phyloP scores from a whole-genome alignment of 768 basidiomycete genomes.

The Boletus sensibilis region DNA sequence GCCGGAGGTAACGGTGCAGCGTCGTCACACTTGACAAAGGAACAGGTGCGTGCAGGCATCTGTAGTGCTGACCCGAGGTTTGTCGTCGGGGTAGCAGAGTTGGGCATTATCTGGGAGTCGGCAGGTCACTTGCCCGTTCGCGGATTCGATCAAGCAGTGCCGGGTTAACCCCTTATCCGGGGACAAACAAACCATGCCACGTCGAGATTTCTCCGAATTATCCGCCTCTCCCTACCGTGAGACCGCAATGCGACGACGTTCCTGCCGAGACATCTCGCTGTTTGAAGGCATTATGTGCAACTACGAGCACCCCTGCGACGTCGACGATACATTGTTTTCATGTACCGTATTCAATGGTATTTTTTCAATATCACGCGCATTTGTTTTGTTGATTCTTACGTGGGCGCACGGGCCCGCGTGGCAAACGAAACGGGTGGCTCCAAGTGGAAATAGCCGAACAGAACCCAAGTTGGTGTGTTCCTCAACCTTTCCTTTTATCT shows the following conservation, averaged over 20 bases:
- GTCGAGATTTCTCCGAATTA: conserved; percentile 11
- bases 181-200: conserved; percentile 33
- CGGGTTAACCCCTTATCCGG: conserved; percentile 29
- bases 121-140: conserved; percentile 6
- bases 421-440: conserved; percentile 39
- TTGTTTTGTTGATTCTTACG: conserved; percentile 39
- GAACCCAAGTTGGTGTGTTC: conserved; percentile 40
- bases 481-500: conserved; percentile 42
- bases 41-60: conserved; percentile 12
- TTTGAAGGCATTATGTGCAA: conserved; percentile 16
- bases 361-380: conserved; percentile 31
- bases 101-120: conserved; percentile 3
- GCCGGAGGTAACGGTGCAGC: conserved; percentile 11
- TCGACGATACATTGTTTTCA: conserved; percentile 23
- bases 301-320: conserved; percentile 20
- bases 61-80: conserved; percentile 3
- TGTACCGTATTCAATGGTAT: conserved; percentile 33
- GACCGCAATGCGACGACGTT: background rate
- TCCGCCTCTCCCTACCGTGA: conserved; percentile 2
- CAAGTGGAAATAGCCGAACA: conserved; percentile 41
- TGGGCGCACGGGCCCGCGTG: conserved; percentile 41
- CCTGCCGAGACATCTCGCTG: background rate
- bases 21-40: background rate
- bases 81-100: background rate
- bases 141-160: conserved; percentile 24